Percentiles rank a stretch among this genome's conserved stretches.
These are phyloP conservation scores for Hyaloscypha variabilis DNA, from an alignment of 495 filamentous ascomycete genomes.

Conservation along the genomic window DNA sequence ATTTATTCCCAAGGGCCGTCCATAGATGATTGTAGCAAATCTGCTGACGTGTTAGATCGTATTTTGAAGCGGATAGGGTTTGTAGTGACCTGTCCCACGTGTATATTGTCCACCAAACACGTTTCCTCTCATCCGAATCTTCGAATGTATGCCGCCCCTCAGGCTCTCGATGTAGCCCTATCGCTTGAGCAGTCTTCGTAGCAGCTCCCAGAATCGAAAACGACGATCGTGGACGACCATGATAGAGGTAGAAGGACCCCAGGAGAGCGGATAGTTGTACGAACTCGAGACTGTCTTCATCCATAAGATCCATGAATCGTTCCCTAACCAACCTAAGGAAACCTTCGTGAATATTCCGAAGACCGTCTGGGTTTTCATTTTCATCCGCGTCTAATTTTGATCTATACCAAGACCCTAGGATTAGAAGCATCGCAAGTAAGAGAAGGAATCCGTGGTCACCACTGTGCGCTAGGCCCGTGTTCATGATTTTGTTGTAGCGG, in stretches of 20 bases:
- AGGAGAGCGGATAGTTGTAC: slow-evolving; percentile 41
- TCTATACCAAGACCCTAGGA: slow-evolving; percentile 38
- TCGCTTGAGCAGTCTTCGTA: slow-evolving; percentile 39
- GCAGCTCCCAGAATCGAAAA: slow-evolving; percentile 41
- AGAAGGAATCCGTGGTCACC: slow-evolving; percentile 36
- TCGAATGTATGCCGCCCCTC: slow-evolving; percentile 23
- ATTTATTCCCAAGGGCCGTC: slow-evolving; percentile 38
- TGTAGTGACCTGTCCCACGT: slow-evolving; percentile 35
- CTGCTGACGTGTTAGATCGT: slow-evolving; percentile 7
- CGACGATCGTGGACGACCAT: slow-evolving; percentile 39
- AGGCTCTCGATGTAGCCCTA: slow-evolving; percentile 37
- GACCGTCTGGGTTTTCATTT: slow-evolving; percentile 11
- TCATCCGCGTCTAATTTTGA: slow-evolving; percentile 25
- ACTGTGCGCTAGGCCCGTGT: slow-evolving; percentile 32
- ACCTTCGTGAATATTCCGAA: slow-evolving; percentile 26
- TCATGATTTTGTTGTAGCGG: slow-evolving; percentile 31
- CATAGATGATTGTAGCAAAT: slow-evolving; percentile 42
- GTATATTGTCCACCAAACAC: slow-evolving; percentile 44
- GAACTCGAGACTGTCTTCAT: slow-evolving; percentile 35
- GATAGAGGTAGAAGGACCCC: slow-evolving; percentile 40
- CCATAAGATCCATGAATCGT: slow-evolving; percentile 34
- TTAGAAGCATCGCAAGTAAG: slow-evolving; percentile 35
- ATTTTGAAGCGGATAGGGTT: neutral
- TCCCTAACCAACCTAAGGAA: slow-evolving; percentile 31
- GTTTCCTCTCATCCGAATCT: slow-evolving; percentile 38